Evolutionary conservation across 2,329 filamentous ascomycete species (phyloP).

Genomic region (Sphaerostilbella broomeana): DNA sequence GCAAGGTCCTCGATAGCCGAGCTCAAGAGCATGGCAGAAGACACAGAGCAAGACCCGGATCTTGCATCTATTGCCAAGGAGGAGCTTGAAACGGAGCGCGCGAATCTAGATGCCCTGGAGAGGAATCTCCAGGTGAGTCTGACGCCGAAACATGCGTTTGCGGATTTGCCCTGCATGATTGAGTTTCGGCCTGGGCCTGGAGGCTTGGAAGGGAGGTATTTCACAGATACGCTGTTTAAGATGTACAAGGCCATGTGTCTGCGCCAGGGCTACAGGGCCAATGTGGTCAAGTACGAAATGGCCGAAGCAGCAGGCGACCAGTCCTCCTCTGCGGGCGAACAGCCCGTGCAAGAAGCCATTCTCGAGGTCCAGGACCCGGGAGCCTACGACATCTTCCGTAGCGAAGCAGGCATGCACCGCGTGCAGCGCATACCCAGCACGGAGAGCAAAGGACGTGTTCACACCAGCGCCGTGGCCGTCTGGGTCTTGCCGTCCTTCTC

Average conservation of each 20-base stretch:
- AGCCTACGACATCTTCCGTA: conserved; percentile 74
- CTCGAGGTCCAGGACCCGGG: conserved; percentile 72
- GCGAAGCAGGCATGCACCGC: conserved; percentile 89
- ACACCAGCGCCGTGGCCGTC: conserved; percentile 87
- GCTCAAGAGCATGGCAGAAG: conserved; percentile 43
- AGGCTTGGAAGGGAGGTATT: conserved; percentile 84
- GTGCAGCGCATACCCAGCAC: conserved; percentile 91
- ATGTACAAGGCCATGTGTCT: conserved; percentile 85
- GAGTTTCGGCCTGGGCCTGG: conserved; percentile 91
- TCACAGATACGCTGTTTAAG: conserved; percentile 76
- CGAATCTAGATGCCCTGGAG: conserved; percentile 56
- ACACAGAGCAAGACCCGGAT: conserved; percentile 53
- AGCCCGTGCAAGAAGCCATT: conserved; percentile 77
- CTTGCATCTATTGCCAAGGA: conserved; percentile 73
- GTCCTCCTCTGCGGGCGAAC: conserved; percentile 51
- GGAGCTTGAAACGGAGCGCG: conserved; percentile 63
- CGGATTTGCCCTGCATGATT: conserved; percentile 79
- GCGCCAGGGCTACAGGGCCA: conserved; percentile 57
- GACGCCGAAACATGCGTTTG: conserved; percentile 84
- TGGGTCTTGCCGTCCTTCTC: conserved; percentile 86
- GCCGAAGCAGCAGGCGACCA: conserved; percentile 55
- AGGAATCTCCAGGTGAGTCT: conserved; percentile 67
- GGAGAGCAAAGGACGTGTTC: conserved; percentile 82
- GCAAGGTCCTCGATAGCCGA: conserved; percentile 48
- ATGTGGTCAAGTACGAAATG: conserved; percentile 73